Base-by-base conservation (phyloP, 345 rosid genomes). In the Salix caprea region DNA sequence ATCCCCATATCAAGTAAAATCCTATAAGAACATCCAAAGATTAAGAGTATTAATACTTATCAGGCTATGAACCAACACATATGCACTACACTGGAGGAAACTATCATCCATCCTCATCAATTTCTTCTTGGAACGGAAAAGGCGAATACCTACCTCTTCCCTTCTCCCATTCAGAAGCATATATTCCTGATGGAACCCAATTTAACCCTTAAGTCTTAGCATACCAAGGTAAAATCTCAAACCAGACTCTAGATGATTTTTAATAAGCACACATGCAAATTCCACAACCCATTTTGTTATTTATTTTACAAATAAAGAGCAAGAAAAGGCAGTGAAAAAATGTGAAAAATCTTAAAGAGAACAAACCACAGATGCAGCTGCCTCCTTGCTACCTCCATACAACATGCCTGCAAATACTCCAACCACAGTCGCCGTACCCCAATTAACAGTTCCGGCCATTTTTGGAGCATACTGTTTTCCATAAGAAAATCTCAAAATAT, bases 321-420 rank as follows among this genome's bases (percentile, higher is more conserved):
- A 18, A 66, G 16, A 66, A 32, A 16, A 12, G 18, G 28, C 36
- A 64, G 36, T 28, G 36, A 11, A 64, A 64, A 28, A 13, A 13
- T 13, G 50, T 46, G 16, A 46, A 15, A 46, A 36, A 52, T 32
- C 48, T 60, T 48, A 34, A 52, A 64, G 73, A 11, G 67, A 52
- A 80, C 96, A 82, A 87, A 96, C 97, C 82, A 88, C 92, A 46
- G 98, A 91, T 74, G 97, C 98, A 80, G 94, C 75, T 70, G 97
- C 99, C 79, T 96, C 99, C 86, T 91, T 91, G 91, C 96, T 90
- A 23, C 98, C 99, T 71, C 97, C 99, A 82, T 91, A 93, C 13
- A 96, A 46, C 92, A 93, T 79, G 79, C 99, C 99, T 13, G 96
- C 96, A 80, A 91, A 93, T 42, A 96, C 85, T 68, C 97, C 98